Evolutionary conservation across 352 stramenopile species (phyloP).

Genomic region (Phytopythium chamaehyphon): DNA sequence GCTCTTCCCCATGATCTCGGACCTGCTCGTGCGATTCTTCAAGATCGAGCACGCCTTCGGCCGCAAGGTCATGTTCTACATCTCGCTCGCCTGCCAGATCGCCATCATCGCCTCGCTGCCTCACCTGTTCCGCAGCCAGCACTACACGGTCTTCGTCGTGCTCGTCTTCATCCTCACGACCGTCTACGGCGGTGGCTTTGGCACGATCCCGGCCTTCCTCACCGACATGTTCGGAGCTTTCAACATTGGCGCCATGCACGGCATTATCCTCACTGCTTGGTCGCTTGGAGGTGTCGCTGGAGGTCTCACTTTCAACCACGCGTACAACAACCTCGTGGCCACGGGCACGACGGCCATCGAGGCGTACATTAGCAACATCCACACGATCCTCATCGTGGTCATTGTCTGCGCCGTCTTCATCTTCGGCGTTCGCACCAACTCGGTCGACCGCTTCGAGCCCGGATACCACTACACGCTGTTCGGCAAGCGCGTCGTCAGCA

Average conservation of each 20-base stretch:
- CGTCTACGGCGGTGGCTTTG: slow-evolving; percentile 71
- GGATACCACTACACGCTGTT: slow-evolving; percentile 62
- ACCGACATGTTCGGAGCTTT: slow-evolving; percentile 84
- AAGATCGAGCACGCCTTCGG: slow-evolving; percentile 53
- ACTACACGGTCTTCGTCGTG: slow-evolving; percentile 53
- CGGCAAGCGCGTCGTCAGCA: slow-evolving; percentile 56
- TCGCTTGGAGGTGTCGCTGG: slow-evolving; percentile 72
- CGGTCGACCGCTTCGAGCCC: slow-evolving; percentile 54
- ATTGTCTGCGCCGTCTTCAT: slow-evolving; percentile 37
- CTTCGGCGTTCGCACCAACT: slow-evolving; percentile 60
- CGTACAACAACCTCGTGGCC: slow-evolving; percentile 35
- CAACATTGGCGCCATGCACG: slow-evolving; percentile 83
- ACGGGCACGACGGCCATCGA: slow-evolving; percentile 31
- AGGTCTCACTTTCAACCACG: slow-evolving; percentile 63
- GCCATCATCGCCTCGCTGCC: slow-evolving; percentile 57
- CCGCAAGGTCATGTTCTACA: slow-evolving; percentile 62
- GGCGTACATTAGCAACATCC: slow-evolving; percentile 66
- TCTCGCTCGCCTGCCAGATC: slow-evolving; percentile 48
- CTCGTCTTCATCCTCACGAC: slow-evolving; percentile 68
- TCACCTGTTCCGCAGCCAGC: slow-evolving; percentile 44
- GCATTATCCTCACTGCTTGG: slow-evolving; percentile 78
- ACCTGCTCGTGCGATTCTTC: slow-evolving; percentile 33
- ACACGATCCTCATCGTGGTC: slow-evolving; percentile 65
- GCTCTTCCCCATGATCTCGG: slow-evolving; percentile 42
- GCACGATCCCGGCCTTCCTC: slow-evolving; percentile 72